Percentiles rank a stretch among this genome's conserved stretches.
These are phyloP conservation scores for Euclidium syriacum DNA, from an alignment of 345 rosid genomes.

Conservation along the genomic window DNA sequence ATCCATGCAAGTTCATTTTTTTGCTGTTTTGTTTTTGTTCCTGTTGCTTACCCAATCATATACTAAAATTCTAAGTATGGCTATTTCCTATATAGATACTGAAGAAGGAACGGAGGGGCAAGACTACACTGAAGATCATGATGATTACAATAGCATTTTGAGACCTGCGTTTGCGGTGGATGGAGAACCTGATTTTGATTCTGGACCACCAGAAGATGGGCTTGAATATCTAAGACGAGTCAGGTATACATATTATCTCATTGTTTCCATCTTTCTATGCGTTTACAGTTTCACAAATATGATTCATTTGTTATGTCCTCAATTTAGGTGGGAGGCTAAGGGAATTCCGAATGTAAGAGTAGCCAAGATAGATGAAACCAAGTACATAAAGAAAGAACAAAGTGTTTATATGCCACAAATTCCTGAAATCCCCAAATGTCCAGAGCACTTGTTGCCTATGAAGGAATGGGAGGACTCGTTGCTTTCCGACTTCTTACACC, in stretches of 20 bases:
- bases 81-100: no score
- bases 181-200: conserved; percentile 83
- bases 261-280: neutral
- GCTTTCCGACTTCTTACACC: conserved; percentile 71
- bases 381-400: conserved; percentile 48
- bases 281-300: neutral
- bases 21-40: no score
- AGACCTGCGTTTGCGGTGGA: conserved; percentile 75
- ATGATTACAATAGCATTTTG: conserved; percentile 68
- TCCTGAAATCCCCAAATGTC: conserved; percentile 71
- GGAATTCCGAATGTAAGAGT: conserved; percentile 67
- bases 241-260: conserved; percentile 49
- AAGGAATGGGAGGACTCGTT: conserved; percentile 85
- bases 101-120: conserved; percentile 17
- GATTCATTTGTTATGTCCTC: conserved; percentile 2
- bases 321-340: conserved; percentile 90
- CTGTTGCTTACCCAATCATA: neutral
- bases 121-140: conserved; percentile 50
- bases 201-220: conserved; percentile 96
- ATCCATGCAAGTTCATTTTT: neutral
- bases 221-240: conserved; percentile 83
- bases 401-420: conserved; percentile 85
- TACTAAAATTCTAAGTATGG: conserved; percentile 2
- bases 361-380: conserved; percentile 49
- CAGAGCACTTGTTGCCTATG: conserved; percentile 53